Conservation (phyloP, 306 rosid species). For the Mimosa bimucronata region DNA sequence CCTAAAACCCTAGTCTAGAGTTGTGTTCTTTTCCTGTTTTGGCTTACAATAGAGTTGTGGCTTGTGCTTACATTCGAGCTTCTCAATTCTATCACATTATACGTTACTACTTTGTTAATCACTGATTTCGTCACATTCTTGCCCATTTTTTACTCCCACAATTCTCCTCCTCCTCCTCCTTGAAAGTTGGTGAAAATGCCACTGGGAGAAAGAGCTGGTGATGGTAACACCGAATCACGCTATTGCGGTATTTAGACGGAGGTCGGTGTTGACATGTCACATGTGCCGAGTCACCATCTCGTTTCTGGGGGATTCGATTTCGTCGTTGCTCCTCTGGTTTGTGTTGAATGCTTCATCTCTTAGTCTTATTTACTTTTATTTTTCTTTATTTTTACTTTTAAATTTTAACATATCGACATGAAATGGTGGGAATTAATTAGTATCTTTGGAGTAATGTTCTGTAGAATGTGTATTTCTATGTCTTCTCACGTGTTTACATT, state of each 20-base stretch:
- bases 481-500: not conserved
- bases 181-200: constrained; percentile 53
- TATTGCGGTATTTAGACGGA: constrained; percentile 61
- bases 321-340: constrained; percentile 66
- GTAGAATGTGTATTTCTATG: not conserved
- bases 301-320: constrained; percentile 59
- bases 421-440: no score
- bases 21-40: no score
- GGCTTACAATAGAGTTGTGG: no score
- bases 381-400: no score
- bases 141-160: no score
- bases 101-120: not conserved
- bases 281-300: constrained; percentile 43
- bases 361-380: not conserved
- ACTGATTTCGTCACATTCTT: not conserved
- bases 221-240: constrained; percentile 56
- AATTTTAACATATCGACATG: no score
- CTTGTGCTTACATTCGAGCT: not conserved
- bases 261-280: constrained; percentile 54
- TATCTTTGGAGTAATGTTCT: no score
- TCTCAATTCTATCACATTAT: no score
- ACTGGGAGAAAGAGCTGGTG: constrained; percentile 60
- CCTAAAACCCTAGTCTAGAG: constrained; percentile 14
- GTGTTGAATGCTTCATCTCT: constrained; percentile 14
- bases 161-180: not conserved